Evolutionary conservation across 1,284 basidiomycete genomes (phyloP).

Genomic region (Fomitopsis palustris): DNA sequence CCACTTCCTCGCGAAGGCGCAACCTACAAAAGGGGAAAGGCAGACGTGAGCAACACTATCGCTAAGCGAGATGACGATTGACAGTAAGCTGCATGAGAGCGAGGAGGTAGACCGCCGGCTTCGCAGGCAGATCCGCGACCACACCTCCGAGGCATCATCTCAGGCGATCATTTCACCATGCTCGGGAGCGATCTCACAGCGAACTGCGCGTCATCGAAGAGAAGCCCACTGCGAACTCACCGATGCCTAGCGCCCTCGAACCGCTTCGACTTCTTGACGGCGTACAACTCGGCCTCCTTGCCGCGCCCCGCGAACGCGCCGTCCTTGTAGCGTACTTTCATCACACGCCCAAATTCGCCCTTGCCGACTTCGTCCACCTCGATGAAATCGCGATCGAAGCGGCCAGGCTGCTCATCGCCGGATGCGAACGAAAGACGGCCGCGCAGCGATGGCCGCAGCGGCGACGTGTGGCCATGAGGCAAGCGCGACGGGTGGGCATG

Average conservation of each 20-base stretch:
- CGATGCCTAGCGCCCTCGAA: constrained; percentile 91
- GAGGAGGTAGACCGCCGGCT: background rate
- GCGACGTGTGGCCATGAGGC: constrained; percentile 11
- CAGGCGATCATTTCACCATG: background rate
- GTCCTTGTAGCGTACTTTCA: constrained; percentile 80
- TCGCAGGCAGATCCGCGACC: constrained; percentile 2
- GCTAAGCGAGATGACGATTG: background rate
- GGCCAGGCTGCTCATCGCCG: constrained; percentile 48
- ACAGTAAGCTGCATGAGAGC: background rate
- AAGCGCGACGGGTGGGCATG: constrained; percentile 22
- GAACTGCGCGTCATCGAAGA: background rate
- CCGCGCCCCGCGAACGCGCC: constrained; percentile 22
- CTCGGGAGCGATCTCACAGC: background rate
- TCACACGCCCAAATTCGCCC: constrained; percentile 93
- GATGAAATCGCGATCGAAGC: constrained; percentile 77
- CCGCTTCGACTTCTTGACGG: constrained; percentile 93
- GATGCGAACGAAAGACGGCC: constrained; percentile 21
- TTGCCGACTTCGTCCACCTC: constrained; percentile 83
- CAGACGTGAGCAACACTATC: background rate
- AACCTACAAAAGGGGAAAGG: constrained; percentile 43
- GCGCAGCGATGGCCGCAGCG: constrained; percentile 9
- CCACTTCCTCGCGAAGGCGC: constrained; percentile 93
- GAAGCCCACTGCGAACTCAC: constrained; percentile 43
- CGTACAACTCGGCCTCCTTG: constrained; percentile 57
- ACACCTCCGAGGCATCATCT: background rate